Evolutionary conservation across 495 filamentous ascomycete genomes (phyloP), one percentile per base, ranked within the genome.

Genomic region (Lophium mytilinum): DNA sequence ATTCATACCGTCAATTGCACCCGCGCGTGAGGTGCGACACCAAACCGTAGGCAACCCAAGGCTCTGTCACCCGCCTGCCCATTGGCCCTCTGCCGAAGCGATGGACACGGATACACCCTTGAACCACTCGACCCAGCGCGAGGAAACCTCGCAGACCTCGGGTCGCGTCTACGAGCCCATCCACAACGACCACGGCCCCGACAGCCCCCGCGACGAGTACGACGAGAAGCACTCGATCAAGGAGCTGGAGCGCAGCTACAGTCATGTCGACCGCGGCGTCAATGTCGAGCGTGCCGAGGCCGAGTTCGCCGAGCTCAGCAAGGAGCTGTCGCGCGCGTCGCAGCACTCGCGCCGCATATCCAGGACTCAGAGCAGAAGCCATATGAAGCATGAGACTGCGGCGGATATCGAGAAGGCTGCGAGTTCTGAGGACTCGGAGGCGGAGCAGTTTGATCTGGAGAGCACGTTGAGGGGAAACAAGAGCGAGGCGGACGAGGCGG

Each of bases 251-350:
- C 21, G 33, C 45, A 48, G 33, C 33, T 43, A 52, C 35, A 42
- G 51, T n/a, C 12, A 33, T 33, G 33, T 54, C 37, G 36, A 24
- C 10, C 35, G 66, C 71, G 85, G 81, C 42, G 79, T 89, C 39
- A 82, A 91, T 61, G 81, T 95, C 52, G 73, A 79, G 51, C 80
- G 77, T 36, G 89, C 89, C 10, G 83, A 90, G 67, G 79, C 82
- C 36, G 85, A 93, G 41, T 95, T 94, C 60, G 81, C 80, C 8
- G 78, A 89, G 58, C 75, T 94, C 17, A 87, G 80, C 63, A 77
- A 81, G 43, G 83, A 92, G 71, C 75, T 95, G 35, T 89, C 85
- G 11, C 79, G 76, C 35, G 73, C 75, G 0, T 78, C 76, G 51
- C 55, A 84, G 69, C 61, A 70, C 61, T 68, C 78, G 61, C 66